Evolutionary conservation across 495 filamentous ascomycete genomes (phyloP), one percentile per base, ranked within the genome.

Genomic region (Penicillium alfredii): DNA sequence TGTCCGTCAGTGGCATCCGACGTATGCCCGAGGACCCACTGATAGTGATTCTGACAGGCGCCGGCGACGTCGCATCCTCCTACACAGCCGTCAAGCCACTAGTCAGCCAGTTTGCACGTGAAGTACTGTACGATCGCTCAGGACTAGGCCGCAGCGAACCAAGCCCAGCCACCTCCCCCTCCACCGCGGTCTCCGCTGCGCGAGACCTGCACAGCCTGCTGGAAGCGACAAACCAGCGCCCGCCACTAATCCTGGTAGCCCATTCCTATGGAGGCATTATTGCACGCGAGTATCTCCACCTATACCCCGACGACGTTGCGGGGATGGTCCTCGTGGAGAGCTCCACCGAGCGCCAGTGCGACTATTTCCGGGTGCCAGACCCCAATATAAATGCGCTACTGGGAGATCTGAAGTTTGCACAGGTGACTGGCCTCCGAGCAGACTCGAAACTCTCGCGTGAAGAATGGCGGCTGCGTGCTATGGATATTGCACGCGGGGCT

Each of bases 261-360:
- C 73, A 77, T 44, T 73, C 68, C 15, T 77, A 73, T 29, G 73
- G 73, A 8, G 73, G 62, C 4, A 63, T 71, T 23, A 54, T 77
- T 27, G 69, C 68, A 12, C 61, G 72, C 7, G 61, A 66, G 33
- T 73, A 65, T 37, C 43, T 73, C 11, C 59, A 71, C 22, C 22
- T 61, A 0, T 49, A 59, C 17, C 38, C 43, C 3, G 37, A 42
- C 10, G 42, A 55, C 6, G 53, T 69, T 3, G 46, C 34, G 2
- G 68, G 66, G 1, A 59, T 72, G 50, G 64, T 71, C 2, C 51
- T 72, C 3, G 45, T 40, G 1, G 66, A 72, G 11, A 55, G 49
- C 27, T 45, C 63, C 8, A 60, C 60, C 2, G 68, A 69, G 28
- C 56, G 57, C 10, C 48, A 56, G 13, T 38, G 40, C 29, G 49